Evolutionary conservation across 352 stramenopile genomes (phyloP), one percentile per base, ranked within the genome.

Genomic region (Phytophthora parvispora): DNA sequence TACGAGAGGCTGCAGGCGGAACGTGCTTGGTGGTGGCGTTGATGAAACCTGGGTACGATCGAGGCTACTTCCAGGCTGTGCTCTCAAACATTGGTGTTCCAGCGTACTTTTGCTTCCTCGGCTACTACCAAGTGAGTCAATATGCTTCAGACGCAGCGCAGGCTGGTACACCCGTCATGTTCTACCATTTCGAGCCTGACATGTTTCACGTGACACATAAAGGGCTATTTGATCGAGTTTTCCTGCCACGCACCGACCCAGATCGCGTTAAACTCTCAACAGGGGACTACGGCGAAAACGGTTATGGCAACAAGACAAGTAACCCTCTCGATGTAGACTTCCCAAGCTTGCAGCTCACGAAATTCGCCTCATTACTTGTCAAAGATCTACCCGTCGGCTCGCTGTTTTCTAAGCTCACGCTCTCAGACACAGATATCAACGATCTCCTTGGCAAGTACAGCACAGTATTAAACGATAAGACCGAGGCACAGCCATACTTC

Each of bases 101-200:
- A 3, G 77, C 84, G 0, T 92, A 90, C 69, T 89, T 92, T 34
- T 92, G 81, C 65, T 92, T 90, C 49, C 47, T 88, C 22, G 80
- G 80, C 1, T 86, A 87, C 38, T 10, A 63, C 77, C 16, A 28
- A 68, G 9, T n/a, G n/a, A n/a, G n/a, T n/a, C n/a, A n/a, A n/a
- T 89, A 82, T 42, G 79, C 71, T 5, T 45, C 79, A 10, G 69
- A 81, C 1, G 66, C 63, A 32, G 75, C 80, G 20, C 42, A 5
- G 53, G 60, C 7, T 62, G 66, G 1, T 24, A 24, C 2, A n/a
- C 66, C 71, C 1, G 78, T 90, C 20, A 25, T 87, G 1, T 92
- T 92, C 59, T 88, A 86, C 45, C 73, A 89, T 48, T 89, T 69
- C 28, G 57, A 88, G 64, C 84, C 84, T 6, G 81, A 89, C 29